Base-by-base conservation (phyloP, 352 stramenopile species). In the Globisporangium recalcitrans region DNA sequence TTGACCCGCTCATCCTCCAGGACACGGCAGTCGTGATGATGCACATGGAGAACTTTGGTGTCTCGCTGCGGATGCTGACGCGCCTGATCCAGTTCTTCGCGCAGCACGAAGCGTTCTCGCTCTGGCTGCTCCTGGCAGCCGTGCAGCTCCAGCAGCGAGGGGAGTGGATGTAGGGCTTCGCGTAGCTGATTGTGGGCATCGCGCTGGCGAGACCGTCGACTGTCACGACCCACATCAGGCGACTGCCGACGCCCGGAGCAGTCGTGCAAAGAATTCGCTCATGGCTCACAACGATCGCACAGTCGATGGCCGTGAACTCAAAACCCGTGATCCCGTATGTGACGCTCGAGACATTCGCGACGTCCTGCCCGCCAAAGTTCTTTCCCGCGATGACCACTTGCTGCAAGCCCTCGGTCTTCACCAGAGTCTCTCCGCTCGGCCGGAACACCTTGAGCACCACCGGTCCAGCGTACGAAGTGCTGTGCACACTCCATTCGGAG, bases 11-110 rank as follows among this genome's bases (percentile, higher is more conserved):
- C 5, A 46, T 88, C 1, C 65, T 92, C 3, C 76, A 88, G 22
- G 83, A 90, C 29, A 51, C 84, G 0, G 80, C 80, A 3, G 53
- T 90, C 21, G 77, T 92, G 40, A 69, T 78, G 52, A 85, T 92
- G 75, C 80, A 92, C 16, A 64, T 77, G 56, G 68, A 77, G 8
- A 69, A 79, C 40, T 80, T 86, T 46, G 53, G 59, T 8, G 69
- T 63, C 0, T 88, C 77, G n/a, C 63, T 92, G 42, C 67, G 69
- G 11, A 56, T 90, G 31, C 46, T 92, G 22, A 76, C 74, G 0
- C 73, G 69, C n/a, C 61, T 92, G 5, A 87, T 93, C 31, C 71
- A 88, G 58, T 68, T 74, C 14, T 90, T 87, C 40, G 64, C 71
- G 10, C 66, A 72, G 10, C 66, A 78, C 22, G 73, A 81, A 10